Evolutionary conservation across 768 basidiomycete species (phyloP).

Genomic region (Sarcomyxa edulis): DNA sequence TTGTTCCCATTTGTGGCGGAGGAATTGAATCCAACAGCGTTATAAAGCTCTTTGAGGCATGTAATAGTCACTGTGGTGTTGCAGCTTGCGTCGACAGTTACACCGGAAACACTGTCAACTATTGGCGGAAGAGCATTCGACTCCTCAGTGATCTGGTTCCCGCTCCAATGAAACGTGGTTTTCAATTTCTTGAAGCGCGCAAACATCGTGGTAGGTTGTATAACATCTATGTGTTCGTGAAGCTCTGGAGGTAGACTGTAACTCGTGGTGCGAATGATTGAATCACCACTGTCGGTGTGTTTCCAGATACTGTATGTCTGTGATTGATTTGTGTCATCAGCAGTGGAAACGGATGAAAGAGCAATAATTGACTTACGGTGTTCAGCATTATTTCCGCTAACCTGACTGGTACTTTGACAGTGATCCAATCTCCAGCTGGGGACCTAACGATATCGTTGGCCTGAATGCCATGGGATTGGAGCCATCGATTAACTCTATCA

Average conservation of each 20-base stretch:
- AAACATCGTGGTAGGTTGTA: slow-evolving; percentile 74
- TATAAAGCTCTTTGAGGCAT: slow-evolving; percentile 54
- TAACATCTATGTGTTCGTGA: slow-evolving; percentile 56
- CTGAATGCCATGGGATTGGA: slow-evolving; percentile 47
- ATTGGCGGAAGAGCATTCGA: no score
- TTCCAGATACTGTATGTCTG: slow-evolving; percentile 66
- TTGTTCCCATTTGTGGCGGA: slow-evolving; percentile 35
- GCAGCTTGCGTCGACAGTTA: slow-evolving; percentile 42
- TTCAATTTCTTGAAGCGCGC: slow-evolving; percentile 37
- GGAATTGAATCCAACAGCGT: slow-evolving; percentile 40
- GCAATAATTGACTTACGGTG: slow-evolving; percentile 50
- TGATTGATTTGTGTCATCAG: no score
- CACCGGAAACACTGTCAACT: no score
- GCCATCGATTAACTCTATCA: slow-evolving; percentile 55
- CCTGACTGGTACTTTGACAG: slow-evolving; percentile 48
- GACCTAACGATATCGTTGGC: slow-evolving; percentile 47
- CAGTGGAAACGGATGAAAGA: slow-evolving; percentile 3
- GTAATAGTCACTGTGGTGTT: slow-evolving; percentile 43
- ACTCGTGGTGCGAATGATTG: slow-evolving; percentile 58
- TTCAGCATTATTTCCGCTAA: slow-evolving; percentile 65
- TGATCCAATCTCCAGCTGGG: slow-evolving; percentile 67
- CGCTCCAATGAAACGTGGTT: slow-evolving; percentile 33
- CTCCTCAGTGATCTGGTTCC: slow-evolving; percentile 12
- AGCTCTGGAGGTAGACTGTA: slow-evolving; percentile 62
- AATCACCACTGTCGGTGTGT: slow-evolving; percentile 46